phyloP scores from a whole-genome alignment of 2,329 filamentous ascomycete genomes.

The Dactylonectria estremocensis region DNA sequence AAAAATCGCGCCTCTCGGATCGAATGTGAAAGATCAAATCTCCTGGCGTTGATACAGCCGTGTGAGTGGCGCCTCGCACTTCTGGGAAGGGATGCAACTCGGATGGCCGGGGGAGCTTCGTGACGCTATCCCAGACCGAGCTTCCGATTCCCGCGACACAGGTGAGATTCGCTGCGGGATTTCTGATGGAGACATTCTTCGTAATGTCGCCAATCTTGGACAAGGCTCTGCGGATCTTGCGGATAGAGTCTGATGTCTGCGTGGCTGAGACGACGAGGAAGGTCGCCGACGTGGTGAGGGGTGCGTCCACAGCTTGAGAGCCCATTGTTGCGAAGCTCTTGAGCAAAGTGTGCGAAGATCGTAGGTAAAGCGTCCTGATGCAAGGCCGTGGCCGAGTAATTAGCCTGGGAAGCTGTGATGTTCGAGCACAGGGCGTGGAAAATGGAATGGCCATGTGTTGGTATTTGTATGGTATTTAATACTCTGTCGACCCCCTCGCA shows the following conservation, averaged over 20 bases:
- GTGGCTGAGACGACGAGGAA: conserved; percentile 66
- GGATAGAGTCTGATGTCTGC: conserved; percentile 52
- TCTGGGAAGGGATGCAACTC: conserved; percentile 67
- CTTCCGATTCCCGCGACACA: conserved; percentile 71
- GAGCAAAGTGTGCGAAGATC: not conserved
- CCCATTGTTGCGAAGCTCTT: conserved; percentile 26
- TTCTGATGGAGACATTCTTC: conserved; percentile 69
- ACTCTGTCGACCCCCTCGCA: not conserved
- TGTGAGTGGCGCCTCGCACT: conserved; percentile 64
- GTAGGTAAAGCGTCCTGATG: not conserved
- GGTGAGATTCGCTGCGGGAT: conserved; percentile 60
- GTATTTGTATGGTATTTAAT: not conserved
- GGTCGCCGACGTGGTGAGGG: conserved; percentile 66
- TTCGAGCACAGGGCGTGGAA: not conserved
- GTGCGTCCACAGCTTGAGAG: conserved; percentile 63
- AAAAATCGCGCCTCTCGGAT: conserved; percentile 68
- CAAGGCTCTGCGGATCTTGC: conserved; percentile 61
- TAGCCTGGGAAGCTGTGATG: not conserved
- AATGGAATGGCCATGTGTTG: not conserved
- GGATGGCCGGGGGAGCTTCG: conserved; percentile 58
- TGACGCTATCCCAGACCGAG: conserved; percentile 65
- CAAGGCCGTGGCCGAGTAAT: not conserved
- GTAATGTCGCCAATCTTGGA: conserved; percentile 61
- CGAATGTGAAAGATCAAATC: conserved; percentile 73
- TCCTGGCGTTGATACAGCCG: conserved; percentile 68